Conservation (phyloP, 164 flowering plant genomes). For the Magnolia changhungtana region DNA sequence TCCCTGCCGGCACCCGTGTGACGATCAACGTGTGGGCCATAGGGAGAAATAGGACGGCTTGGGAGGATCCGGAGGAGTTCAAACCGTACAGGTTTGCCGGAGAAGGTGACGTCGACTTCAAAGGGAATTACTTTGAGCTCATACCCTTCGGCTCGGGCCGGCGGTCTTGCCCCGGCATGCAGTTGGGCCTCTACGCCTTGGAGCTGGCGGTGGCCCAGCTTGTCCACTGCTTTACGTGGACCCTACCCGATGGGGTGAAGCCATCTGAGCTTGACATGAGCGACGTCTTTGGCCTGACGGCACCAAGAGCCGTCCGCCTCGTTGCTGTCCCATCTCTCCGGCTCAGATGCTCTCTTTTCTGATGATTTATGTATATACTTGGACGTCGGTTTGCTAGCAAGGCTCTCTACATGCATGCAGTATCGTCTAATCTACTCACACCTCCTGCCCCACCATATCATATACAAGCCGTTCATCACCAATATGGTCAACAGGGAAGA, state of each 20-base stretch:
- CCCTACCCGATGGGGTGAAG: constrained; percentile 76
- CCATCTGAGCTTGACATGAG: constrained; percentile 65
- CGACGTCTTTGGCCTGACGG: constrained; percentile 78
- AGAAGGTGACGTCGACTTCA: constrained; percentile 50
- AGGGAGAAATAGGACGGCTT: constrained; percentile 46
- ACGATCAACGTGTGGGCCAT: constrained; percentile 70
- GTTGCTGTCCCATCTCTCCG: constrained; percentile 56
- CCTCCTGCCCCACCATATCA: too few relatives aligned
- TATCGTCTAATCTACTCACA: too few relatives aligned
- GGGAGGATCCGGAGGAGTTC: constrained; percentile 63
- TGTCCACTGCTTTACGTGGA: constrained; percentile 69
- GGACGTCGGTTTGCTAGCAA: too few relatives aligned
- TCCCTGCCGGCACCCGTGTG: constrained; percentile 56
- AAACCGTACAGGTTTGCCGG: constrained; percentile 47
- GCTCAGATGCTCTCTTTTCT: constrained; percentile 32
- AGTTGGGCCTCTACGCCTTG: constrained; percentile 63
- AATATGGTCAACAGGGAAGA: too few relatives aligned
- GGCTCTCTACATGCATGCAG: too few relatives aligned
- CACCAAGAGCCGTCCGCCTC: constrained; percentile 59
- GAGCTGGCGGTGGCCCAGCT: constrained; percentile 64
- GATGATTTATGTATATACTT: background rate
- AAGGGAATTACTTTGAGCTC: constrained; percentile 67
- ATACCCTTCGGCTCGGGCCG: constrained; percentile 89
- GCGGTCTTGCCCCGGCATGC: constrained; percentile 87
- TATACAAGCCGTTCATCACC: too few relatives aligned